A percentile compares a stretch with the other conserved stretches of the same genome.
Conservation (phyloP, 352 stramenopile genomes). For the Elongisporangium prolatum region DNA sequence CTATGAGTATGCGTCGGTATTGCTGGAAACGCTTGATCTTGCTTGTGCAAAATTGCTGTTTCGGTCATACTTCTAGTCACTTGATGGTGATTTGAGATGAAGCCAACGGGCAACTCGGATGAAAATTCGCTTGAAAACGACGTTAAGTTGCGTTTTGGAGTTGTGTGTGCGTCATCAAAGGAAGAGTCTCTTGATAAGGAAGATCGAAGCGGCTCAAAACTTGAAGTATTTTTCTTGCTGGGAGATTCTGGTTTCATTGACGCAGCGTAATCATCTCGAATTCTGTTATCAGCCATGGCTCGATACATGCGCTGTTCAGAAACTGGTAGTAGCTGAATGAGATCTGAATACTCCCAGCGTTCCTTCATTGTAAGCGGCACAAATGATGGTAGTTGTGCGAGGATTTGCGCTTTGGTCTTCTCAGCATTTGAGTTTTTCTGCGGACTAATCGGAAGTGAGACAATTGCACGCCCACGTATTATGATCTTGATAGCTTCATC, state of each 20-base stretch:
- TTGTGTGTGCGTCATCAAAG: neutral
- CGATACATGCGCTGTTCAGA: conserved; percentile 45
- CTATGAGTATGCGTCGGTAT: neutral
- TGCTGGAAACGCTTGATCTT: neutral
- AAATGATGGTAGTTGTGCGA: conserved; percentile 17
- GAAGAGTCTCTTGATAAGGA: neutral
- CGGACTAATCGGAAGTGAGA: conserved; percentile 7
- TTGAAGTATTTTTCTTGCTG: neutral
- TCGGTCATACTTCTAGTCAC: neutral
- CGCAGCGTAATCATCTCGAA: conserved; percentile 31
- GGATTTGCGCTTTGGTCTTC: conserved; percentile 4
- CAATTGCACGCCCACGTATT: conserved; percentile 28
- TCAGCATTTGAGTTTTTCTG: neutral
- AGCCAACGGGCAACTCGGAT: neutral
- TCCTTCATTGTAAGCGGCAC: conserved; percentile 37
- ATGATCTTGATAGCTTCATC: conserved; percentile 33
- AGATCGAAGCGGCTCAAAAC: neutral
- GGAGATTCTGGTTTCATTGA: neutral
- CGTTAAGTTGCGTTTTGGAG: neutral
- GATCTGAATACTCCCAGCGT: conserved; percentile 63
- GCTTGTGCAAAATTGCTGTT: neutral
- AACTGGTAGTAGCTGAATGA: conserved; percentile 40
- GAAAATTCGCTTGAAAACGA: neutral
- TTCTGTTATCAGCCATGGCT: conserved; percentile 26
- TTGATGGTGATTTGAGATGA: neutral